phyloP scores from a whole-genome alignment of 106 monocot species.

The Phalaenopsis aphrodite region DNA sequence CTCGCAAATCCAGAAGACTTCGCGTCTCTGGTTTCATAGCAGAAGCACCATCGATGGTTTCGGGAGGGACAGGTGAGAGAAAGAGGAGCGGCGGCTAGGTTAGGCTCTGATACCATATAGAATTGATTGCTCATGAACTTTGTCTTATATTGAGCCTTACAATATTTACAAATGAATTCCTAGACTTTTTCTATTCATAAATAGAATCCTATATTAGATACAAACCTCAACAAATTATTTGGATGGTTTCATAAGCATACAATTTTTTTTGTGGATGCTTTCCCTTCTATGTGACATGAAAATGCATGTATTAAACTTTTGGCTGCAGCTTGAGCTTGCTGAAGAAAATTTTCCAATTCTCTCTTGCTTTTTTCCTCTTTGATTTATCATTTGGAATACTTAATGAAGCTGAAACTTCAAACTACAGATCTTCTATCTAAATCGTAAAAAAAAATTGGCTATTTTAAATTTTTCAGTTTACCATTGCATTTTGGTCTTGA shows the following conservation, averaged over 20 bases:
- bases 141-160: too few species aligned
- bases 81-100: too few species aligned
- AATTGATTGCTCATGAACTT: too few species aligned
- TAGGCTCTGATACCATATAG: too few species aligned
- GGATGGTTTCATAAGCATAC: neutral
- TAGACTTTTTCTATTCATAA: too few species aligned
- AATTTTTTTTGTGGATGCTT: neutral
- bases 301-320: neutral
- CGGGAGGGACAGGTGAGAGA: too few species aligned
- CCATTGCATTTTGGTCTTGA: neutral
- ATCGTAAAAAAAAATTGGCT: neutral
- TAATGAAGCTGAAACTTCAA: neutral
- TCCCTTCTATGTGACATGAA: neutral
- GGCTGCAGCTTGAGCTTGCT: neutral
- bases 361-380: neutral
- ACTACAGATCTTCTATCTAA: neutral
- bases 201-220: too few species aligned
- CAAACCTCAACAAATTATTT: neutral
- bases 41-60: too few species aligned
- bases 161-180: too few species aligned
- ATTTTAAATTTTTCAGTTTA: neutral
- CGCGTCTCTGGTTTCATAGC: too few species aligned
- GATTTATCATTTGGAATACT: neutral
- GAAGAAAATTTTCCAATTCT: neutral
- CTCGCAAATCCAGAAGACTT: too few species aligned